Evolutionary conservation across 805 yeast species (phyloP).

Genomic region (Allodekkera sacchari): DNA sequence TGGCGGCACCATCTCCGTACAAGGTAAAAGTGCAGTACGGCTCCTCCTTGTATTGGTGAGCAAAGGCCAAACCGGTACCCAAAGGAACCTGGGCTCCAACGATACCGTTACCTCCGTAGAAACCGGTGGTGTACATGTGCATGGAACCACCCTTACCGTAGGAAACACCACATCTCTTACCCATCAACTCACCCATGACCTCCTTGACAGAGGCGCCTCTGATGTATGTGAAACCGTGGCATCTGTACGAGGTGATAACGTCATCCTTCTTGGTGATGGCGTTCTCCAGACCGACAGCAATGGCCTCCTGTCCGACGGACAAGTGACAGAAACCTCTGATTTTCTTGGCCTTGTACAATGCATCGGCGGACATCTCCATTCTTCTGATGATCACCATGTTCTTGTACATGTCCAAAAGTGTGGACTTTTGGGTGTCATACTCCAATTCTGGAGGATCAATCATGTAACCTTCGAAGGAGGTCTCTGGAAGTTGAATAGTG

Average conservation of each 20-base stretch:
- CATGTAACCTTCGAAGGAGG: slow-evolving; percentile 80
- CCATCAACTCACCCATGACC: slow-evolving; percentile 94
- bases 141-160: slow-evolving; percentile 99
- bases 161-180: slow-evolving; percentile 90
- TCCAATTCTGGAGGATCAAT: slow-evolving; percentile 62
- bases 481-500: slow-evolving; percentile 59
- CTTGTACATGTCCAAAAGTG: slow-evolving; percentile 86
- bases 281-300: slow-evolving; percentile 96
- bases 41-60: slow-evolving; percentile 88
- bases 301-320: slow-evolving; percentile 97
- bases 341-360: slow-evolving; percentile 95
- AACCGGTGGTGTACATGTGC: slow-evolving; percentile 95
- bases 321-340: slow-evolving; percentile 98
- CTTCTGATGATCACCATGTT: slow-evolving; percentile 92
- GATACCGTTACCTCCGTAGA: slow-evolving; percentile 99
- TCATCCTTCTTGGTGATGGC: slow-evolving; percentile 83
- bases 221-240: slow-evolving; percentile 97
- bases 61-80: slow-evolving; percentile 97
- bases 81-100: slow-evolving; percentile 99
- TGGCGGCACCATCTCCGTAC: slow-evolving; percentile 99
- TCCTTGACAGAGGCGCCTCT: slow-evolving; percentile 89
- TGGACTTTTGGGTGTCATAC: slow-evolving; percentile 73
- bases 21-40: slow-evolving; percentile 73
- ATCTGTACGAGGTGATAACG: slow-evolving; percentile 94
- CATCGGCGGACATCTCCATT: slow-evolving; percentile 99